A percentile compares a stretch with the other conserved stretches of the same genome.
These are phyloP conservation scores for Quillaja saponaria DNA, from an alignment of 306 rosid genomes.

Conservation along the genomic window DNA sequence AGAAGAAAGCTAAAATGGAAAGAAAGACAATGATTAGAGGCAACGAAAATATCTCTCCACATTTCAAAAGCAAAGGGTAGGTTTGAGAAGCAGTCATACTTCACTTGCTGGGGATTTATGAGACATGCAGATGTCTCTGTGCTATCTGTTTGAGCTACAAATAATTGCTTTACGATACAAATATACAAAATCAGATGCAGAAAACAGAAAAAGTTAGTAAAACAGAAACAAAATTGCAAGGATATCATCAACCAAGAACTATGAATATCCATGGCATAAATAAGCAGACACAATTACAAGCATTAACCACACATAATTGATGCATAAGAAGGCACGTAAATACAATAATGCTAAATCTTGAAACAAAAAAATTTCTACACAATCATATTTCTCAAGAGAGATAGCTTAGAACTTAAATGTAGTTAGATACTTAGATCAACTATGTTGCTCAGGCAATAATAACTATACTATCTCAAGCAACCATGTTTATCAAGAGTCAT, in stretches of 20 bases:
- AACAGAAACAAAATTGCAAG: background rate
- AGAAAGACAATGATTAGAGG: conserved; percentile 37
- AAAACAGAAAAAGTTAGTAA: conserved; percentile 10
- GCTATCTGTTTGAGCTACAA: conserved; percentile 79
- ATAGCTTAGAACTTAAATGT: no score
- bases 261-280: conserved; percentile 18
- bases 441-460: no score
- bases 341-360: background rate
- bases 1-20: conserved; percentile 71
- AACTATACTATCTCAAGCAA: no score
- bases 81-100: conserved; percentile 45
- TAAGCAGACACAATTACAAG: background rate
- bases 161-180: conserved; percentile 57
- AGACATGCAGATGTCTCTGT: conserved; percentile 79
- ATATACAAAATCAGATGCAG: conserved; percentile 13
- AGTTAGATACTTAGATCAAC: no score
- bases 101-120: conserved; percentile 84
- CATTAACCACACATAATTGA: conserved; percentile 4
- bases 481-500: background rate
- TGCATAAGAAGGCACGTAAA: background rate
- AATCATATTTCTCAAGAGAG: background rate
- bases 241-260: background rate
- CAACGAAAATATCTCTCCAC: conserved; percentile 19
- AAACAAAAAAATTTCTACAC: conserved; percentile 12
- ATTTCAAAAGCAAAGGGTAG: conserved; percentile 6